A percentile compares a stretch with the other conserved stretches of the same genome.
Conservation (phyloP, 495 filamentous ascomycete species). For the Thermothielavioides terrestris region DNA sequence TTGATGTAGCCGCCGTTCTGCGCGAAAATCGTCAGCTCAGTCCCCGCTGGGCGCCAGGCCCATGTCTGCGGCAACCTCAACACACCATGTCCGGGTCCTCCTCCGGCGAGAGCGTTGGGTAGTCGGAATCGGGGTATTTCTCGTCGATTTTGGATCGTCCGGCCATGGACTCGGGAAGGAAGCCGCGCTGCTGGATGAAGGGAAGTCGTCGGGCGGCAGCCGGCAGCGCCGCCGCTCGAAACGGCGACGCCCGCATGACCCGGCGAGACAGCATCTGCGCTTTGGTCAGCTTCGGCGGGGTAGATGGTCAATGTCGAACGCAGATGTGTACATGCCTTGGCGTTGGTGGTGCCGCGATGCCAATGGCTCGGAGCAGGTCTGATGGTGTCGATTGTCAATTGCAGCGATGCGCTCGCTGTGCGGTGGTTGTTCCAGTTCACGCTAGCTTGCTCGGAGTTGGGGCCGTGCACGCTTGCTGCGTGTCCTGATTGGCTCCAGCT, state of each 20-base stretch:
- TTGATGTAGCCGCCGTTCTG: constrained; percentile 93
- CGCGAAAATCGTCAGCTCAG: constrained; percentile 23
- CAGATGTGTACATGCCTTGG: constrained; percentile 18
- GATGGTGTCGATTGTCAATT: constrained; percentile 17
- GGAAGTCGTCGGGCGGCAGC: constrained; percentile 32
- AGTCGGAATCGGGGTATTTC: constrained; percentile 39
- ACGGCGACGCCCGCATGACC: constrained; percentile 45
- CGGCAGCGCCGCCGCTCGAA: constrained; percentile 41
- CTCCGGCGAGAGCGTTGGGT: constrained; percentile 51
- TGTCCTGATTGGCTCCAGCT: constrained; percentile 13
- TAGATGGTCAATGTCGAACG: background rate
- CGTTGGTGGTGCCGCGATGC: constrained; percentile 22
- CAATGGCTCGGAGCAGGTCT: constrained; percentile 6
- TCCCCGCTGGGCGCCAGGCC: constrained; percentile 11
- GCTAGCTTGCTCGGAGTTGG: too few relatives aligned
- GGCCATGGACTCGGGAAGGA: constrained; percentile 38
- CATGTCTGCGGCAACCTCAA: background rate
- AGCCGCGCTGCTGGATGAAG: constrained; percentile 42
- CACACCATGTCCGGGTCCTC: constrained; percentile 71
- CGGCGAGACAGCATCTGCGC: constrained; percentile 59
- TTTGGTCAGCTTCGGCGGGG: background rate
- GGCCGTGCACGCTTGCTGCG: too few relatives aligned
- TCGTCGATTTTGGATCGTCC: constrained; percentile 34
- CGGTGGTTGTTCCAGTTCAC: background rate
- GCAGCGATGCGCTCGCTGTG: constrained; percentile 6